Percentiles rank a stretch among this genome's conserved stretches.
These are phyloP conservation scores for Hyphopichia pseudoburtonii DNA, from an alignment of 1,139 yeast genomes.

Conservation along the genomic window DNA sequence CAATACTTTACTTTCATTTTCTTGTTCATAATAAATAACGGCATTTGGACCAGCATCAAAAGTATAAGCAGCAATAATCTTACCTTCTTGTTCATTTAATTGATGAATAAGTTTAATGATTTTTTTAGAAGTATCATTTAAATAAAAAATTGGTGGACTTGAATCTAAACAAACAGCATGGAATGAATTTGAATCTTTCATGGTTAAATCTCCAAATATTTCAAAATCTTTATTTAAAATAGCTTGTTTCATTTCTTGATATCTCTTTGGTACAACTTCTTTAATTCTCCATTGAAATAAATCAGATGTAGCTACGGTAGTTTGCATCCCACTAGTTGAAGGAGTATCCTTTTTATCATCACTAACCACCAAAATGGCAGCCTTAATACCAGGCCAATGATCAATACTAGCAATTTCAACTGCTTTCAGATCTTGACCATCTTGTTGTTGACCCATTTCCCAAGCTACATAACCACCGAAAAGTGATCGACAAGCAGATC, in stretches of 20 bases:
- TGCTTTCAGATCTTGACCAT: conserved; percentile 91
- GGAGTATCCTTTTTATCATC: conserved; percentile 94
- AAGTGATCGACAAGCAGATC: conserved; percentile 95
- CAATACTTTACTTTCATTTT: conserved; percentile 68
- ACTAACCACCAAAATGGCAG: conserved; percentile 87
- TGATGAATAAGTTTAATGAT: conserved; percentile 80
- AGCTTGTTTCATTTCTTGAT: conserved; percentile 75
- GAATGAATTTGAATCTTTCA: conserved; percentile 95
- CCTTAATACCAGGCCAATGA: conserved; percentile 94
- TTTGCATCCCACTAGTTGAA: conserved; percentile 94
- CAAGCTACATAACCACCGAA: conserved; percentile 98
- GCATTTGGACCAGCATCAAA: conserved; percentile 99
- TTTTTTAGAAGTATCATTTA: conserved; percentile 91
- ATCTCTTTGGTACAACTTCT: conserved; percentile 83
- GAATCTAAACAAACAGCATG: conserved; percentile 97
- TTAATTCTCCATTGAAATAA: conserved; percentile 76
- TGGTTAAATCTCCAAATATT: conserved; percentile 83
- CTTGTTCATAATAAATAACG: conserved; percentile 80
- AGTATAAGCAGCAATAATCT: conserved; percentile 86
- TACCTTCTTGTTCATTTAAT: conserved; percentile 67
- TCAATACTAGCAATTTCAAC: conserved; percentile 80
- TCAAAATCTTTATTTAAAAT: conserved; percentile 72
- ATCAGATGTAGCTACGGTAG: conserved; percentile 85
- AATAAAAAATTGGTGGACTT: conserved; percentile 90
- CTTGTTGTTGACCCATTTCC: conserved; percentile 82